Percentiles rank a stretch among this genome's conserved stretches.
Evolutionary conservation across 179 eudicot species (phyloP).

Genomic region (Drosera spatulata): DNA sequence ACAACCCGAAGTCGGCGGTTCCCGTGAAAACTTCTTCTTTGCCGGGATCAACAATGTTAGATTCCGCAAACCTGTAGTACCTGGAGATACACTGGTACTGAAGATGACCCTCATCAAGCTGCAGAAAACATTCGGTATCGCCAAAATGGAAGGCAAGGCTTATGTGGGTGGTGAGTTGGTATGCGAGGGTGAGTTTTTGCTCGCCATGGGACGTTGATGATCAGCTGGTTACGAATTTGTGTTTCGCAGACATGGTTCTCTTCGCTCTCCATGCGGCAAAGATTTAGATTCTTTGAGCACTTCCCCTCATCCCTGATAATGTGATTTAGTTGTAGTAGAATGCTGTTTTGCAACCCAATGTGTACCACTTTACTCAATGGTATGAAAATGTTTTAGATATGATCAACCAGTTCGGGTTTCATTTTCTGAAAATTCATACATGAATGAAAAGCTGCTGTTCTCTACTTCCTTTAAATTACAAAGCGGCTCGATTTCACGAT

Average conservation of each 20-base stretch:
- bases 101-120: constrained; percentile 79
- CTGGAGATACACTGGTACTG: constrained; percentile 98
- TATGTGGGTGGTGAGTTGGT: constrained; percentile 92
- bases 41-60: constrained; percentile 95
- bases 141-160: constrained; percentile 97
- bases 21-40: constrained; percentile 77
- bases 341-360: no score
- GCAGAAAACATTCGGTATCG: constrained; percentile 93
- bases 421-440: no score
- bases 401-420: no score
- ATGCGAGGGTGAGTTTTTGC: constrained; percentile 93
- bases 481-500: background rate
- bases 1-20: constrained; percentile 92
- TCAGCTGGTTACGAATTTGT: background rate
- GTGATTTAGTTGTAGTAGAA: no score
- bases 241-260: no score
- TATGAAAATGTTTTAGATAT: no score
- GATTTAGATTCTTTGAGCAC: no score
- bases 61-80: constrained; percentile 93
- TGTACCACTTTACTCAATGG: no score
- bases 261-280: no score
- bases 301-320: no score
- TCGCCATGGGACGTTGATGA: constrained; percentile 72
- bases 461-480: background rate
- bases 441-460: background rate